Evolutionary conservation across 306 rosid species (phyloP).

Genomic region (Pyrus bretschneideri): DNA sequence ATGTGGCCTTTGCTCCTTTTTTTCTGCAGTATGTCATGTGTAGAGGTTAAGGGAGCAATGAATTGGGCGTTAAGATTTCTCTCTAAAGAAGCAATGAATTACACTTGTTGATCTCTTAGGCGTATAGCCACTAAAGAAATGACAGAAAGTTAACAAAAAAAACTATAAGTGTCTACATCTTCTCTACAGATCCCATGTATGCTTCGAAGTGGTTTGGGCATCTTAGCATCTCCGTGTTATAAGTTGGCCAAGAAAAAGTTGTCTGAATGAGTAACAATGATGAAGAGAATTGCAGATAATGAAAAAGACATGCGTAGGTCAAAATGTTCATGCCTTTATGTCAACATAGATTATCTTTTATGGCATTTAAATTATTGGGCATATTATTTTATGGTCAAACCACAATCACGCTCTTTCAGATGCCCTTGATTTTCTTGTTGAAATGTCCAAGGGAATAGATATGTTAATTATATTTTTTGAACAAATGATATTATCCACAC

Average conservation of each 20-base stretch:
- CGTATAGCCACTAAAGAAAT: not conserved
- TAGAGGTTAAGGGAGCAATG: not conserved
- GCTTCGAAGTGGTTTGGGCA: not conserved
- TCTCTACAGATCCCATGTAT: not conserved
- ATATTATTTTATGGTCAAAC: slow-evolving; percentile 9
- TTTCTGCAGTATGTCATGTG: not conserved
- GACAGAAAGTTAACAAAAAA: not conserved
- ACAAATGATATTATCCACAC: too few species aligned
- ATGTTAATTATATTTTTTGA: not conserved
- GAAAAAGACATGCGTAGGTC: not conserved
- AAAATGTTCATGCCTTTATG: not conserved
- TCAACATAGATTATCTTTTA: not conserved
- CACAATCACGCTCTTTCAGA: not conserved
- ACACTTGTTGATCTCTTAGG: not conserved
- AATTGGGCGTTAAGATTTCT: not conserved
- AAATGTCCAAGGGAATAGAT: not conserved
- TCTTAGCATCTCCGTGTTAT: not conserved
- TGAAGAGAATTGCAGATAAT: not conserved
- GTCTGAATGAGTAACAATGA: slow-evolving; percentile 2
- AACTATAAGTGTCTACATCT: not conserved
- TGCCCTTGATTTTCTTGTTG: not conserved
- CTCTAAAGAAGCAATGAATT: not conserved
- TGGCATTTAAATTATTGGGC: not conserved
- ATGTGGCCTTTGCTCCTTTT: not conserved
- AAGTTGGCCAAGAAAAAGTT: slow-evolving; percentile 2